Evolutionary conservation across 2,329 filamentous ascomycete species (phyloP).

Genomic region (Colletotrichum tabaci): DNA sequence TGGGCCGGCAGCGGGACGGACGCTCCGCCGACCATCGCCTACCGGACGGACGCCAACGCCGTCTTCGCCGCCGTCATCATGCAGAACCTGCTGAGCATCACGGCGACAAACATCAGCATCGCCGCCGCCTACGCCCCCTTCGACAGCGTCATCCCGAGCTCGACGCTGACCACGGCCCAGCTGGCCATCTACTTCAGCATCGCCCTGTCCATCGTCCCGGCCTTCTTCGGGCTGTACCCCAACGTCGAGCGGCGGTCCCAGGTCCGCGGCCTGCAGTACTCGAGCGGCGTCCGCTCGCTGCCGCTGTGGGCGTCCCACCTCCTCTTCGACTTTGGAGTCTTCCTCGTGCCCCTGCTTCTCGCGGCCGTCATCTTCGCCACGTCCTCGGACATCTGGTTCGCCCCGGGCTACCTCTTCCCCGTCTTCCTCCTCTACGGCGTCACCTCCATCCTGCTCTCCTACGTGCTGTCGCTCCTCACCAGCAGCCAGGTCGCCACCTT

Average conservation of each 20-base stretch:
- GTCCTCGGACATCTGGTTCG: slow-evolving; percentile 78
- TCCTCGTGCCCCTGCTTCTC: slow-evolving; percentile 77
- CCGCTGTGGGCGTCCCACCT: slow-evolving; percentile 90
- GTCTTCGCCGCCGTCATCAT: slow-evolving; percentile 72
- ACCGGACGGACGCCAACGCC: slow-evolving; percentile 73
- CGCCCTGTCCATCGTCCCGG: slow-evolving; percentile 83
- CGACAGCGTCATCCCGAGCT: slow-evolving; percentile 76
- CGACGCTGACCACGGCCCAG: slow-evolving; percentile 79
- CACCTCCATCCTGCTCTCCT: slow-evolving; percentile 81
- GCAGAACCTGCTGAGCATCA: slow-evolving; percentile 75
- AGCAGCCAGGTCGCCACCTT: slow-evolving; percentile 87
- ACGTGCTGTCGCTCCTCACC: slow-evolving; percentile 85
- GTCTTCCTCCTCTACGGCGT: slow-evolving; percentile 77
- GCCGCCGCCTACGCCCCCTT: slow-evolving; percentile 81
- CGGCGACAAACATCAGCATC: slow-evolving; percentile 79
- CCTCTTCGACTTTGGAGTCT: slow-evolving; percentile 83
- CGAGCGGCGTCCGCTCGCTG: slow-evolving; percentile 86
- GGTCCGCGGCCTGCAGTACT: slow-evolving; percentile 89
- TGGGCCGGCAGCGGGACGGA: slow-evolving; percentile 76
- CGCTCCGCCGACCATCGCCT: slow-evolving; percentile 77
- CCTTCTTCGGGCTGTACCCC: slow-evolving; percentile 90
- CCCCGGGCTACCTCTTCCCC: slow-evolving; percentile 85
- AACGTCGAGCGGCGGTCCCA: slow-evolving; percentile 84
- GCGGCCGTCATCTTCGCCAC: slow-evolving; percentile 78
- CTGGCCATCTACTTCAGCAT: slow-evolving; percentile 88